Conservation (phyloP, 2,329 filamentous ascomycete genomes). For the Ophiognomonia clavigignenti-juglandacearum region DNA sequence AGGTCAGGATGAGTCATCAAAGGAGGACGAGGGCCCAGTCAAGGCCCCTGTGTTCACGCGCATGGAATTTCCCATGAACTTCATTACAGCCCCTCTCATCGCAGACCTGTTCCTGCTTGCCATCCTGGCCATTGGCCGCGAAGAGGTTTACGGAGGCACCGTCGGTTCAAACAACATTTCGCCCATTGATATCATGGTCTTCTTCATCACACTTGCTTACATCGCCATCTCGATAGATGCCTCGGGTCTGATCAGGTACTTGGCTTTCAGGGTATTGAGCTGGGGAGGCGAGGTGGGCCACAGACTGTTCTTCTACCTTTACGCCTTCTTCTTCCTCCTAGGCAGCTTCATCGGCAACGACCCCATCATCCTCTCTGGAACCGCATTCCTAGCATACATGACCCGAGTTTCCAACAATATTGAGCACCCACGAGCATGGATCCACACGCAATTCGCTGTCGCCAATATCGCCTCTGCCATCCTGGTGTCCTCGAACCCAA, state of each 20-base stretch:
- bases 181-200: slow-evolving; percentile 69
- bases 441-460: slow-evolving; percentile 65
- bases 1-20: neutral
- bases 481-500: slow-evolving; percentile 72
- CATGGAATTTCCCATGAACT: slow-evolving; percentile 60
- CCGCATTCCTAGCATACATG: slow-evolving; percentile 72
- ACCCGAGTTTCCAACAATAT: slow-evolving; percentile 71
- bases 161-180: slow-evolving; percentile 61
- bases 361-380: slow-evolving; percentile 69
- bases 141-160: slow-evolving; percentile 66
- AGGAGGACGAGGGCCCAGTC: neutral
- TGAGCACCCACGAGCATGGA: slow-evolving; percentile 66
- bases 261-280: slow-evolving; percentile 66
- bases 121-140: slow-evolving; percentile 60
- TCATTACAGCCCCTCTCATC: slow-evolving; percentile 65
- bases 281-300: slow-evolving; percentile 64
- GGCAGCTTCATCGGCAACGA: slow-evolving; percentile 70
- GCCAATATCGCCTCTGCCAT: slow-evolving; percentile 73
- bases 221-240: slow-evolving; percentile 75
- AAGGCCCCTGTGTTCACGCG: slow-evolving; percentile 37
- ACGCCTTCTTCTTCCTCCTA: slow-evolving; percentile 64
- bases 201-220: slow-evolving; percentile 70
- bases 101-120: slow-evolving; percentile 68
- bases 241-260: slow-evolving; percentile 64
- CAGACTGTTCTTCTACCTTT: slow-evolving; percentile 67